phyloP scores from a whole-genome alignment of 805 yeast genomes.

The Ogataea sp. region DNA sequence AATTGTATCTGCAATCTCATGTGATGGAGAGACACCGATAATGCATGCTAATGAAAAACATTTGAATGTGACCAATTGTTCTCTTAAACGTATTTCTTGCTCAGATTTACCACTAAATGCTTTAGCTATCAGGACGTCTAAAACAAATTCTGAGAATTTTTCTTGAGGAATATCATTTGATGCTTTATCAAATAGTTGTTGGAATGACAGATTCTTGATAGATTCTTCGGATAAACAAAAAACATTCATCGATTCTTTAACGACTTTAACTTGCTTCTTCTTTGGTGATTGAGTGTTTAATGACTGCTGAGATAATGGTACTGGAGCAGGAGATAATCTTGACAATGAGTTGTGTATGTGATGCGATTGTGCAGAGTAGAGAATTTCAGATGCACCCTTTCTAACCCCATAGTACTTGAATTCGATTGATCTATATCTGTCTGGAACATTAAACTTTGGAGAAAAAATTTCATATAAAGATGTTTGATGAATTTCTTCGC shows the following conservation, averaged over 20 bases:
- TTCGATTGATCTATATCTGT: conserved; percentile 47
- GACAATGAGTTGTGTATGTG: no score
- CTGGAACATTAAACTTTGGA: conserved; percentile 34
- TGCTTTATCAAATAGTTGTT: conserved; percentile 60
- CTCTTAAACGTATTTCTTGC: conserved; percentile 48
- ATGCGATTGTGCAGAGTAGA: not conserved
- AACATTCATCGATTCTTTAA: conserved; percentile 38
- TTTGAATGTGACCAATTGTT: conserved; percentile 52
- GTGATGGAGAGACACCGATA: conserved; percentile 47
- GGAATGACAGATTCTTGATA: conserved; percentile 43
- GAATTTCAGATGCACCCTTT: not conserved
- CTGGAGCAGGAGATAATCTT: no score
- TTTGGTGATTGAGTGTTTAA: conserved; percentile 7
- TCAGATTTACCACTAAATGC: conserved; percentile 51
- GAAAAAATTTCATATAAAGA: conserved; percentile 21
- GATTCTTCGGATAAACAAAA: conserved; percentile 46
- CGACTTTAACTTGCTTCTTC: conserved; percentile 1
- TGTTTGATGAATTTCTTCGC: conserved; percentile 7
- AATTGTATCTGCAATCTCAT: conserved; percentile 53
- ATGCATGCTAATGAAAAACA: conserved; percentile 60
- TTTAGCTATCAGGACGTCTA: conserved; percentile 59
- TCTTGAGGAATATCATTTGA: conserved; percentile 49
- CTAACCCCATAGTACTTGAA: conserved; percentile 40
- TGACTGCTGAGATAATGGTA: no score
- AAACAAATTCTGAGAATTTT: conserved; percentile 54